phyloP scores from a whole-genome alignment of 768 basidiomycete genomes.

The Phanerodontia chrysosporium region DNA sequence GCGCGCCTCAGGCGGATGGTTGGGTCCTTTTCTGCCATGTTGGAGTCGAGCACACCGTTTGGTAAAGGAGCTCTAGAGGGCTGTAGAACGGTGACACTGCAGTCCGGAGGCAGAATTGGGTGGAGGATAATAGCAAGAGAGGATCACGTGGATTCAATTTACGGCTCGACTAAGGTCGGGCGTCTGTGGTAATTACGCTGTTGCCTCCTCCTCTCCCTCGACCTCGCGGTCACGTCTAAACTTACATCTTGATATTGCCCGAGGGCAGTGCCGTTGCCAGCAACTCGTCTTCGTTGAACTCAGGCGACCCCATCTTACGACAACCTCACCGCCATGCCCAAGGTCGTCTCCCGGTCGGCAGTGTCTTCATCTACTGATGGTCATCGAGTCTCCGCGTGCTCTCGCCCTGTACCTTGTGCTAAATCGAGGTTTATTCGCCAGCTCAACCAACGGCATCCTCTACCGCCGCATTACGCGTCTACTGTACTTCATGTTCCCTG shows the following conservation, averaged over 20 bases:
- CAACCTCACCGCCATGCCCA: slow-evolving; percentile 59
- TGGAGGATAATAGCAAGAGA: slow-evolving; percentile 21
- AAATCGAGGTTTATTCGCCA: slow-evolving; percentile 28
- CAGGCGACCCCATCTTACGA: not conserved
- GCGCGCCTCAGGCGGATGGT: slow-evolving; percentile 71
- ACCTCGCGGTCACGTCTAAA: not conserved
- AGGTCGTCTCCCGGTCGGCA: slow-evolving; percentile 85
- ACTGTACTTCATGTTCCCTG: slow-evolving; percentile 50
- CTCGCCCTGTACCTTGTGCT: slow-evolving; percentile 9
- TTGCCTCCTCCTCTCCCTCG: not conserved
- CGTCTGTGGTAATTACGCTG: no score
- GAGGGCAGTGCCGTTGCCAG: not conserved
- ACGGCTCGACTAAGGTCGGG: not conserved
- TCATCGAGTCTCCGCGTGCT: slow-evolving; percentile 23
- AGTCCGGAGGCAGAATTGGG: slow-evolving; percentile 7
- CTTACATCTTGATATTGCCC: not conserved
- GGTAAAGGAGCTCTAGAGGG: slow-evolving; percentile 4
- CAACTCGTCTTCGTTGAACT: not conserved
- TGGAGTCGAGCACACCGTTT: slow-evolving; percentile 15
- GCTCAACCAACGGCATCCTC: slow-evolving; percentile 79
- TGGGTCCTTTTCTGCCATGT: slow-evolving; percentile 83
- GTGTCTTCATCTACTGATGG: slow-evolving; percentile 87
- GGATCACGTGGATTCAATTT: slow-evolving; percentile 18
- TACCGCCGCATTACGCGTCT: slow-evolving; percentile 71
- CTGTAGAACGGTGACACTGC: slow-evolving; percentile 18